phyloP scores from a whole-genome alignment of 768 basidiomycete genomes.

The Russula dissimulans region DNA sequence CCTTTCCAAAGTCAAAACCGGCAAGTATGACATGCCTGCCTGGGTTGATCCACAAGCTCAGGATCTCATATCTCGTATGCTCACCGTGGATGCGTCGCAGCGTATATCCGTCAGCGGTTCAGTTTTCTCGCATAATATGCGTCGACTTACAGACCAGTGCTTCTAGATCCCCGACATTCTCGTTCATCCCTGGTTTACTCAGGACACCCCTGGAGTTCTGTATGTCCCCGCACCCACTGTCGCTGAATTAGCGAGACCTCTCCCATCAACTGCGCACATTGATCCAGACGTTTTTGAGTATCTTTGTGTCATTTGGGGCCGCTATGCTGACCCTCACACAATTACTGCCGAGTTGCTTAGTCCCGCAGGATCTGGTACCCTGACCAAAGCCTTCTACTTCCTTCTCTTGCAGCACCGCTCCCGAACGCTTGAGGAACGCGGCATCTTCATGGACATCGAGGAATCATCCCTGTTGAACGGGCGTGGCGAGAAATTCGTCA shows the following conservation, averaged over 20 bases:
- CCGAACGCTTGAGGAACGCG: slow-evolving; percentile 46
- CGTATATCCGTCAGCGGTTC: slow-evolving; percentile 64
- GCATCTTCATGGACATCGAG: slow-evolving; percentile 34
- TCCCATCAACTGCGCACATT: slow-evolving; percentile 58
- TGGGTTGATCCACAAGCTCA: slow-evolving; percentile 77
- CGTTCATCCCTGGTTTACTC: slow-evolving; percentile 72
- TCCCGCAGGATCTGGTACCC: slow-evolving; percentile 56
- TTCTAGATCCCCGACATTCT: slow-evolving; percentile 78
- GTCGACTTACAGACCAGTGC: background rate
- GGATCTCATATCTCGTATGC: slow-evolving; percentile 79
- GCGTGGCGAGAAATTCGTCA: slow-evolving; percentile 28
- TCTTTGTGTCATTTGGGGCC: slow-evolving; percentile 76
- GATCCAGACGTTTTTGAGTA: slow-evolving; percentile 72
- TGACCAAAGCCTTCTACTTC: slow-evolving; percentile 87
- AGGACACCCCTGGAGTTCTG: slow-evolving; percentile 39
- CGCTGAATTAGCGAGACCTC: slow-evolving; percentile 53
- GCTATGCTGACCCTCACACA: slow-evolving; percentile 47
- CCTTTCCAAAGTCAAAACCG: slow-evolving; percentile 78
- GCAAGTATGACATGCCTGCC: slow-evolving; percentile 74
- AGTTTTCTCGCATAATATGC: background rate
- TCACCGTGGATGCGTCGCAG: slow-evolving; percentile 72
- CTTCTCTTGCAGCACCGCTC: slow-evolving; percentile 71
- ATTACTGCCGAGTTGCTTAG: slow-evolving; percentile 63
- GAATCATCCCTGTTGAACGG: slow-evolving; percentile 21
- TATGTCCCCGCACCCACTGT: slow-evolving; percentile 34